A percentile compares a stretch with the other conserved stretches of the same genome.
These are phyloP conservation scores for Phytophthora litchii DNA, from an alignment of 352 stramenopile genomes.

Conservation along the genomic window DNA sequence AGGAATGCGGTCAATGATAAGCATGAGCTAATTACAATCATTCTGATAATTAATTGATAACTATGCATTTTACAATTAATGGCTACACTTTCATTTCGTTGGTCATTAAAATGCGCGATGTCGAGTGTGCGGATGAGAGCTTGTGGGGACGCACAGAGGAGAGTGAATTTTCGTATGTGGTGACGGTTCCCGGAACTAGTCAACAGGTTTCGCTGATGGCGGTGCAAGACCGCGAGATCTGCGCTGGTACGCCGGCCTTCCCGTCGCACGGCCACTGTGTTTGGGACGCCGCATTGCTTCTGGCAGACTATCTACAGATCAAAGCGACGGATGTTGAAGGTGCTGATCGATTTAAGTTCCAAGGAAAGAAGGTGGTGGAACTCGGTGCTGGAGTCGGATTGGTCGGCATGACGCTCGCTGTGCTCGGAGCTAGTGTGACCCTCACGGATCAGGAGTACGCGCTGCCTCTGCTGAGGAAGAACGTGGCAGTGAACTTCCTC, in stretches of 20 bases:
- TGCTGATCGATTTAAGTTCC: constrained; percentile 10
- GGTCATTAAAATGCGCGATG: constrained; percentile 20
- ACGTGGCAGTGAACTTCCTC: constrained; percentile 50
- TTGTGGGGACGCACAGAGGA: constrained; percentile 46
- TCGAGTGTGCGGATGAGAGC: constrained; percentile 16
- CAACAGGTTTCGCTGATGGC: constrained; percentile 34
- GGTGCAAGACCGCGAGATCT: constrained; percentile 45
- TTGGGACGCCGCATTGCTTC: constrained; percentile 59
- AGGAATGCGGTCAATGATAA: constrained; percentile 8
- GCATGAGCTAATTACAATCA: constrained; percentile 17
- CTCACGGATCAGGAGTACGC: constrained; percentile 61
- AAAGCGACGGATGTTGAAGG: constrained; percentile 6
- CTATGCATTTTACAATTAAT: neutral
- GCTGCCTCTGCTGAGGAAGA: constrained; percentile 54
- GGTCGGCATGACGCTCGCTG: constrained; percentile 54
- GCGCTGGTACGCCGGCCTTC: constrained; percentile 39
- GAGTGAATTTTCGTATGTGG: constrained; percentile 42
- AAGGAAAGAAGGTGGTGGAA: constrained; percentile 42
- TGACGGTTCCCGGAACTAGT: constrained; percentile 6
- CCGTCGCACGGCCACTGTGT: constrained; percentile 63
- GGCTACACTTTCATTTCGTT: constrained; percentile 19
- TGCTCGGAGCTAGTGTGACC: constrained; percentile 45
- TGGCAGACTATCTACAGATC: constrained; percentile 53
- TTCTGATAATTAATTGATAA: constrained; percentile 4
- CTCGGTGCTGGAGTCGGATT: constrained; percentile 55